A percentile compares a stretch with the other conserved stretches of the same genome.
Evolutionary conservation across 2,329 filamentous ascomycete genomes (phyloP).

Genomic region (Pseudogymnoascus sp.): DNA sequence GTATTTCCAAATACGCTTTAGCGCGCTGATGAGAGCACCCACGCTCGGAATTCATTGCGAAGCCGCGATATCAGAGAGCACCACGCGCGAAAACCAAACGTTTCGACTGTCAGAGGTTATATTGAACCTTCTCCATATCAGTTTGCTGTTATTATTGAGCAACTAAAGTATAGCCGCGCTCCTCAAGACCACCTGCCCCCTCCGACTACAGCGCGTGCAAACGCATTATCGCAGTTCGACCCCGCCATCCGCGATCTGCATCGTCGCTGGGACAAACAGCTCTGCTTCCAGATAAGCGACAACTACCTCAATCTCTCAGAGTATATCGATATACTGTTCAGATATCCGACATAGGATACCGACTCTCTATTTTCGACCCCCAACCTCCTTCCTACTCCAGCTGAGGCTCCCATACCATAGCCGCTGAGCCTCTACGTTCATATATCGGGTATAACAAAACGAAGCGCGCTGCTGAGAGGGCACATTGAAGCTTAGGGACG

Average conservation of each 20-base stretch:
- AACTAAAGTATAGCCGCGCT: neutral
- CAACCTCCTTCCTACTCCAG: neutral
- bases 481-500: constrained; percentile 7
- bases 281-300: constrained; percentile 6
- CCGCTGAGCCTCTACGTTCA: neutral
- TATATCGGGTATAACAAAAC: constrained; percentile 1
- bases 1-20: constrained; percentile 1
- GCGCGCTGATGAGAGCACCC: constrained; percentile 2
- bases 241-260: constrained; percentile 3
- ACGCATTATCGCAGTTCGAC: neutral
- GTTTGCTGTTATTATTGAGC: neutral
- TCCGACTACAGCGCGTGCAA: neutral
- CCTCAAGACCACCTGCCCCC: neutral
- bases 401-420: constrained; percentile 4
- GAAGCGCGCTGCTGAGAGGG: constrained; percentile 3
- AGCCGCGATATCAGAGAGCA: constrained; percentile 5
- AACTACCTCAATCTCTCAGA: constrained; percentile 4
- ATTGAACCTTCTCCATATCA: neutral
- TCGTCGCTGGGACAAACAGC: neutral
- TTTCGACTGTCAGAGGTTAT: constrained; percentile 4
- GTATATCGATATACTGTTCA: neutral
- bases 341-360: constrained; percentile 2
- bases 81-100: neutral
- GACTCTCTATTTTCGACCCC: neutral
- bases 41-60: constrained; percentile 6